These are phyloP conservation scores for Pneumocystis wakefieldiae DNA, from an alignment of 1,139 yeast species.

Conservation along the genomic window DNA sequence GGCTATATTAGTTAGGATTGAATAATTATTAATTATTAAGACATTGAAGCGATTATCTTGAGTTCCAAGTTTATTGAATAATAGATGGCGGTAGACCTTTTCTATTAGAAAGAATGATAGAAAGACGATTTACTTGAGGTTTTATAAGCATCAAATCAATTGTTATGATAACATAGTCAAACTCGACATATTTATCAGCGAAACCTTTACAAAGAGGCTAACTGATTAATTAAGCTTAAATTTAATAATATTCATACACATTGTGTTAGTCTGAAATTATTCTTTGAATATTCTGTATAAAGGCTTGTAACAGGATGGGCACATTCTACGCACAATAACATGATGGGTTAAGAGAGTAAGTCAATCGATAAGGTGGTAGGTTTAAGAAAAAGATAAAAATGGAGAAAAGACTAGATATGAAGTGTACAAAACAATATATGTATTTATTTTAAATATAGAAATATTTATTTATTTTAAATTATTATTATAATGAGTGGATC, in stretches of 20 bases:
- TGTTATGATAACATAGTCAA: constrained; percentile 67
- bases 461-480: too few relatives aligned
- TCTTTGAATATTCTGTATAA: constrained; percentile 58
- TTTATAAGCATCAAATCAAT: constrained; percentile 70
- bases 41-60: constrained; percentile 5
- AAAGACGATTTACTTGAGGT: constrained; percentile 39
- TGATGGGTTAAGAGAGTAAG: not conserved
- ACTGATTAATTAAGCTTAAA: not conserved
- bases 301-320: constrained; percentile 47
- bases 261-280: constrained; percentile 65
- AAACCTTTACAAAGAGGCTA: constrained; percentile 45
- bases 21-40: constrained; percentile 9
- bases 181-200: constrained; percentile 86
- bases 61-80: constrained; percentile 49
- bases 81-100: constrained; percentile 60
- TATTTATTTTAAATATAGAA: too few relatives aligned
- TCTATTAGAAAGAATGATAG: not conserved
- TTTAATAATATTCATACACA: constrained; percentile 28
- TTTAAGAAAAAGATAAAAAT: too few relatives aligned
- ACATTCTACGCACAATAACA: constrained; percentile 61
- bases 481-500: too few relatives aligned
- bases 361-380: too few relatives aligned
- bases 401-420: too few relatives aligned
- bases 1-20: constrained; percentile 17
- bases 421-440: too few relatives aligned